Evolutionary conservation across 2,329 filamentous ascomycete genomes (phyloP).

Genomic region (Fusarium multiceps): DNA sequence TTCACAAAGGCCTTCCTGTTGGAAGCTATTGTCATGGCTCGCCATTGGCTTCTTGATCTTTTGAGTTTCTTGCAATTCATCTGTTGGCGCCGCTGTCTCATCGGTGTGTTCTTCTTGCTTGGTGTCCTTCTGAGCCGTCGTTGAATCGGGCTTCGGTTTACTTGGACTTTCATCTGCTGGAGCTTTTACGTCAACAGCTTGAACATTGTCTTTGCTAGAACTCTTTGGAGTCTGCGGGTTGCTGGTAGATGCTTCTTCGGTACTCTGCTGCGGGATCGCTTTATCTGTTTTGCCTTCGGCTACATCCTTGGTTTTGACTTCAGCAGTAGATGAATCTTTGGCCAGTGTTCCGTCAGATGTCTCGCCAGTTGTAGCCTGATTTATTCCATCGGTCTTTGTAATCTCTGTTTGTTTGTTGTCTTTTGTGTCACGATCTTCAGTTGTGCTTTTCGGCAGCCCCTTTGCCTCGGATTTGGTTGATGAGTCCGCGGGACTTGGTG

Average conservation of each 20-base stretch:
- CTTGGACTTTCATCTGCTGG: neutral
- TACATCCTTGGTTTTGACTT: slow-evolving; percentile 22
- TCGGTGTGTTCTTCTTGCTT: slow-evolving; percentile 2
- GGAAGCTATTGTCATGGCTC: slow-evolving; percentile 17
- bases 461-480: slow-evolving; percentile 38
- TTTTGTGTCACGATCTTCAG: slow-evolving; percentile 29
- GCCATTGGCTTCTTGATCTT: slow-evolving; percentile 10
- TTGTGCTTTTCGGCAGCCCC: slow-evolving; percentile 33
- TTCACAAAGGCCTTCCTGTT: slow-evolving; percentile 73
- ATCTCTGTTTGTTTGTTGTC: slow-evolving; percentile 27
- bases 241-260: slow-evolving; percentile 1
- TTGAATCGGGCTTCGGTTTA: neutral
- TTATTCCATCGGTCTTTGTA: slow-evolving; percentile 24
- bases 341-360: neutral
- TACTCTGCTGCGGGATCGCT: neutral
- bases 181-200: neutral
- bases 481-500: slow-evolving; percentile 36
- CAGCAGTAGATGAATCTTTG: neutral
- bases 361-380: neutral
- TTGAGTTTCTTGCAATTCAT: slow-evolving; percentile 3
- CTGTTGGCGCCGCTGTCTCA: neutral
- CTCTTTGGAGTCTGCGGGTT: neutral
- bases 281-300: slow-evolving; percentile 10
- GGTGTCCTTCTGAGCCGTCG: neutral
- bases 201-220: slow-evolving; percentile 1